These are phyloP conservation scores for Lachnum nothofagi DNA, from an alignment of 2,329 filamentous ascomycete genomes.

Conservation along the genomic window DNA sequence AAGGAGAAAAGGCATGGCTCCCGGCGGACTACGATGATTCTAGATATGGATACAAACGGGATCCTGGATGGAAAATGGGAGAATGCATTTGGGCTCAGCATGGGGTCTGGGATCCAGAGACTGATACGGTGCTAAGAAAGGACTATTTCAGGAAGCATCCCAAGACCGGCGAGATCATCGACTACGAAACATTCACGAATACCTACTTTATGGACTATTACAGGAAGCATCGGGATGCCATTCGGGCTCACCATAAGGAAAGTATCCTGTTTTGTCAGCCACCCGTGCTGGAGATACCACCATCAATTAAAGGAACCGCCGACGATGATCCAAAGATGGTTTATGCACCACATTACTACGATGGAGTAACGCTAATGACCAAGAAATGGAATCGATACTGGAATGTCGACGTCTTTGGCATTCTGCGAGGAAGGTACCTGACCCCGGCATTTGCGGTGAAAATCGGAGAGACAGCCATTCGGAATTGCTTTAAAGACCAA, in stretches of 20 bases:
- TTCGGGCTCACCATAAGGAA: constrained; percentile 70
- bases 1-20: constrained; percentile 81
- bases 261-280: constrained; percentile 88
- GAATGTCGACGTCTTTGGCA: constrained; percentile 93
- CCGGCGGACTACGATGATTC: constrained; percentile 77
- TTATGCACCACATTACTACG: constrained; percentile 94
- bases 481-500: constrained; percentile 88
- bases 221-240: constrained; percentile 66
- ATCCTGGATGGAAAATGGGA: constrained; percentile 85
- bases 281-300: constrained; percentile 86
- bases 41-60: constrained; percentile 84
- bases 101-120: constrained; percentile 82
- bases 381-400: constrained; percentile 98
- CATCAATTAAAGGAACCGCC: constrained; percentile 74
- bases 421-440: constrained; percentile 82
- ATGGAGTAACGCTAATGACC: constrained; percentile 91
- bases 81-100: constrained; percentile 96
- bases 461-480: constrained; percentile 85
- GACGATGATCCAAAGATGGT: constrained; percentile 89
- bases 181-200: constrained; percentile 85
- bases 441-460: constrained; percentile 89
- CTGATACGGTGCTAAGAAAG: constrained; percentile 71
- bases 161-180: constrained; percentile 63
- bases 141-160: constrained; percentile 85
- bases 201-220: constrained; percentile 87